Evolutionary conservation across 371 early-diverging fungal genomes (phyloP).

Genomic region (Mucor irregularis): DNA sequence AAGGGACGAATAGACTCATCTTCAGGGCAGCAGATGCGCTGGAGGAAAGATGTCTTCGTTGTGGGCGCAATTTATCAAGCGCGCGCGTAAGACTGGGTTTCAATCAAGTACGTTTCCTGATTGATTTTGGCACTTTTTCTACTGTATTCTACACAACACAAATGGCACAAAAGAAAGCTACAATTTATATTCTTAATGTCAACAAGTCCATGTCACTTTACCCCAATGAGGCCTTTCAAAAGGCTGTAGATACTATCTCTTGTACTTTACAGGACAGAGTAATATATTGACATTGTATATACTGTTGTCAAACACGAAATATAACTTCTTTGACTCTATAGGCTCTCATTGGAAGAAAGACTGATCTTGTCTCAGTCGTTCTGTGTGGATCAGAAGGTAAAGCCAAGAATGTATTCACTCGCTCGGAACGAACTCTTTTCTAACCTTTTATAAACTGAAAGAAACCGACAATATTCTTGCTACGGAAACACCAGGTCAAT

Average conservation of each 20-base stretch:
- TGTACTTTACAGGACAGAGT: conserved; percentile 39
- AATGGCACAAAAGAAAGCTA: conserved; percentile 65
- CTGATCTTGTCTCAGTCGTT: conserved; percentile 40
- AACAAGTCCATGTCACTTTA: conserved; percentile 44
- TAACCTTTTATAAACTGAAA: neutral
- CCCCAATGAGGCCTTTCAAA: conserved; percentile 35
- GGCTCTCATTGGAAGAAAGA: conserved; percentile 36
- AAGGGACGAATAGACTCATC: too few species aligned
- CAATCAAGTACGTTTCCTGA: neutral
- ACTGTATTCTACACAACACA: too few species aligned
- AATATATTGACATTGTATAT: neutral
- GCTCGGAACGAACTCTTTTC: neutral
- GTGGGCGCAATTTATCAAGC: too few species aligned
- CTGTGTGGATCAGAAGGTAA: conserved; percentile 43
- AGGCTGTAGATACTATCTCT: conserved; percentile 44
- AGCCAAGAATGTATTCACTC: neutral
- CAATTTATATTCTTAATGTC: conserved; percentile 62
- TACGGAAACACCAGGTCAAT: conserved; percentile 27
- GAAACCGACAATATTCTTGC: conserved; percentile 34
- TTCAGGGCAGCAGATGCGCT: too few species aligned
- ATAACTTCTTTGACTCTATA: conserved; percentile 5
- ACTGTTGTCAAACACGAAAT: neutral
- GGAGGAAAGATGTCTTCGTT: too few species aligned
- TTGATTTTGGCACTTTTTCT: neutral
- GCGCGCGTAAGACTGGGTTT: too few species aligned